These are phyloP conservation scores for Fusarium dlaminii DNA, from an alignment of 2,329 filamentous ascomycete species.

Conservation along the genomic window DNA sequence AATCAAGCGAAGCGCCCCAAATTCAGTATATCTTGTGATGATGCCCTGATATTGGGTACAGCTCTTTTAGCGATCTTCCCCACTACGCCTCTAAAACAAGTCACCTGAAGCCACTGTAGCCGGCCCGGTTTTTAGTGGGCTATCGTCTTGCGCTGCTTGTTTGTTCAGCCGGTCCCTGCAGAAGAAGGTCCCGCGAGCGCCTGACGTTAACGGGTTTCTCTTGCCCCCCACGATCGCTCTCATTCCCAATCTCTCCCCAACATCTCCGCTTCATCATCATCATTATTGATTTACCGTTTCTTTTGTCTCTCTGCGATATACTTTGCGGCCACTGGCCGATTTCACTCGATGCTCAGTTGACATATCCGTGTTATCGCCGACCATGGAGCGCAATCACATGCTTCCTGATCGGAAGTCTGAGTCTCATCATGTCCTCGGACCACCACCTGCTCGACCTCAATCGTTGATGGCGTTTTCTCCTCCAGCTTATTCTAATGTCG, in stretches of 20 bases:
- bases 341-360: slow-evolving; percentile 40
- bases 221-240: slow-evolving; percentile 36
- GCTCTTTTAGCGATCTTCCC: slow-evolving; percentile 37
- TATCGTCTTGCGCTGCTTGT: slow-evolving; percentile 3
- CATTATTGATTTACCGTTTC: neutral
- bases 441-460: slow-evolving; percentile 39
- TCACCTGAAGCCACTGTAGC: slow-evolving; percentile 35
- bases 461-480: slow-evolving; percentile 39
- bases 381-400: slow-evolving; percentile 60
- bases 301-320: neutral
- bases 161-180: slow-evolving; percentile 42
- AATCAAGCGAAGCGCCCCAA: slow-evolving; percentile 1
- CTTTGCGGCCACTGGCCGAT: slow-evolving; percentile 28
- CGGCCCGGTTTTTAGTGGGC: slow-evolving; percentile 38
- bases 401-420: slow-evolving; percentile 44
- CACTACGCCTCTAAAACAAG: slow-evolving; percentile 26
- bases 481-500: slow-evolving; percentile 37
- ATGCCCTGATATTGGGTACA: slow-evolving; percentile 5
- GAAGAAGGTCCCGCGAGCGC: slow-evolving; percentile 28
- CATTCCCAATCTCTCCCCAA: slow-evolving; percentile 27
- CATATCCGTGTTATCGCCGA: slow-evolving; percentile 43
- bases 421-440: slow-evolving; percentile 41
- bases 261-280: slow-evolving; percentile 17
- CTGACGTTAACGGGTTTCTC: slow-evolving; percentile 32
- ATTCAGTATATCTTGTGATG: slow-evolving; percentile 10